Conservation (phyloP, 306 rosid species). For the Fagus crenata region DNA sequence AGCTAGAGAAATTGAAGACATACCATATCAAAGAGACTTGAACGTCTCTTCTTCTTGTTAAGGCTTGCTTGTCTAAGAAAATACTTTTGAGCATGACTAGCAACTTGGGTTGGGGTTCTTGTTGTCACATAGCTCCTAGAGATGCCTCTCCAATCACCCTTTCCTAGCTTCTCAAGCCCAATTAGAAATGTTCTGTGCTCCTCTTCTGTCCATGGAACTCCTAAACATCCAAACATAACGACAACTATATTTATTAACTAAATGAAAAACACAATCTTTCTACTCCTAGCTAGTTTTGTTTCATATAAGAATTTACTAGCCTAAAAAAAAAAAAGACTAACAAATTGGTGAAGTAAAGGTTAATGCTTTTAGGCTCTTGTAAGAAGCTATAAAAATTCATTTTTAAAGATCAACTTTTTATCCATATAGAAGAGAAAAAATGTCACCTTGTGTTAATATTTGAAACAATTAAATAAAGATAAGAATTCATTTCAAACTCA, state of each 20-base stretch:
- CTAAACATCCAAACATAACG: conserved; percentile 31
- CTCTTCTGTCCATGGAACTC: conserved; percentile 94
- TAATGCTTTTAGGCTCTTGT: background rate
- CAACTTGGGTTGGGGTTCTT: conserved; percentile 95
- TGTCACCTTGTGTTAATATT: background rate
- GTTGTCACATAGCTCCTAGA: conserved; percentile 71
- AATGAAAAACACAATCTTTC: background rate
- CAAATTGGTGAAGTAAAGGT: background rate
- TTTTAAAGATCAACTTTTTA: too few relatives aligned
- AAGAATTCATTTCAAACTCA: conserved; percentile 9
- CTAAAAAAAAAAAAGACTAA: background rate
- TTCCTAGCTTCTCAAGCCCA: conserved; percentile 84
- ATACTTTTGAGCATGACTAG: conserved; percentile 95
- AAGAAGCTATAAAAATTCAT: background rate
- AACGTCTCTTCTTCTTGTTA: conserved; percentile 68
- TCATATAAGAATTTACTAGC: background rate
- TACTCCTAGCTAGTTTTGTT: background rate
- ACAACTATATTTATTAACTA: background rate
- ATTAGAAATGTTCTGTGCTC: conserved; percentile 76
- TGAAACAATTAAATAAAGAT: background rate
- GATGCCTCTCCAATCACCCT: conserved; percentile 96
- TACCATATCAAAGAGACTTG: conserved; percentile 86
- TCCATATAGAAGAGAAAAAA: background rate
- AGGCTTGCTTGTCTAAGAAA: conserved; percentile 60
- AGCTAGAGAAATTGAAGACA: background rate